phyloP scores from a whole-genome alignment of 2,329 filamentous ascomycete species.

The Sporothrix globosa region DNA sequence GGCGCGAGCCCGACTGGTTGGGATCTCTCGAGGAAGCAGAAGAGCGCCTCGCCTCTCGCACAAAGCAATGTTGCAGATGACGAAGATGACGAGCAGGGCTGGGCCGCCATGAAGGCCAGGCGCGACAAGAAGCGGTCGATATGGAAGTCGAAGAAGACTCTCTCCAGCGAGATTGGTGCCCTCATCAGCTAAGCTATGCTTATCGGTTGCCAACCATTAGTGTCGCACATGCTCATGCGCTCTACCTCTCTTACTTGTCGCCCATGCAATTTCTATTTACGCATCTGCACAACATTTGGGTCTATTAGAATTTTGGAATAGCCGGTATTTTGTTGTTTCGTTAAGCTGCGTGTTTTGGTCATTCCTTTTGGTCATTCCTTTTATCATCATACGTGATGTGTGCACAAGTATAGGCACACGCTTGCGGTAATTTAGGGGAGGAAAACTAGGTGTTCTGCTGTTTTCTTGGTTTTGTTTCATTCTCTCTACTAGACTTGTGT shows the following conservation, averaged over 20 bases:
- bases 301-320: constrained; percentile 14
- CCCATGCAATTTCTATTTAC: neutral
- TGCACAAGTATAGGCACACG: neutral
- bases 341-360: constrained; percentile 19
- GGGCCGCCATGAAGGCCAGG: constrained; percentile 71
- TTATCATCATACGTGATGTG: neutral
- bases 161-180: constrained; percentile 53
- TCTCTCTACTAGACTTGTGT: neutral
- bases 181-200: constrained; percentile 47
- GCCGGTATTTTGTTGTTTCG: neutral
- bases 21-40: constrained; percentile 42
- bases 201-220: no score
- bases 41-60: constrained; percentile 46
- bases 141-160: constrained; percentile 65
- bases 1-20: constrained; percentile 33
- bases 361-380: constrained; percentile 23
- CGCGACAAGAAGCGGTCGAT: constrained; percentile 68
- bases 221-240: neutral
- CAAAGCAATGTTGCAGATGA: constrained; percentile 49
- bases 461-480: neutral
- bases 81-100: constrained; percentile 64
- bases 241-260: neutral
- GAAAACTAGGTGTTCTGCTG: neutral
- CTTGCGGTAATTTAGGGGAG: constrained; percentile 4
- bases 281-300: neutral